Evolutionary conservation across 495 filamentous ascomycete genomes (phyloP), one percentile per base, ranked within the genome.

Genomic region (Talaromyces stipitatus): DNA sequence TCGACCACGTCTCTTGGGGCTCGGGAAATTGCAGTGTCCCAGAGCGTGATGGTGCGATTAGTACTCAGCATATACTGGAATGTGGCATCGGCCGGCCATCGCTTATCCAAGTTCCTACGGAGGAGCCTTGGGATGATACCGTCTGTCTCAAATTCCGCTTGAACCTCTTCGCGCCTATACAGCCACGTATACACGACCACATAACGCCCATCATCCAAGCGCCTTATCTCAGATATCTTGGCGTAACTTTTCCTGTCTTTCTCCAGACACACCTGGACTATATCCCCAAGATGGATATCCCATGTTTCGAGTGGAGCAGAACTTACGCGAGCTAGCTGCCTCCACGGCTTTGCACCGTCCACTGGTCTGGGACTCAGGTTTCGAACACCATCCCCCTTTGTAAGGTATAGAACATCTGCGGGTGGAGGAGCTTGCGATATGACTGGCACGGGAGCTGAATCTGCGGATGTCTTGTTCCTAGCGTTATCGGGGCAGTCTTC

Each of bases 21-120:
- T 33, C 22, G 33, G 5, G 12, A 50, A 48, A 59, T 55, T 7
- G 57, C 57, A 47, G 57, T 59, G 26, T 59, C 51, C 51, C 50
- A 59, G 27, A 59, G 36, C 0, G 51, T 55, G 23, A 59, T 55
- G 2, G 57, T 59, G 36, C 57, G 57, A 26, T 59, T 59, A 33
- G 57, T 59, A 16, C 57, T 59, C 5, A 59, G 50, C 57, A 59
- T 59, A 3, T 30, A 50, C 4, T 38, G 54, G 29, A 48, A 33
- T 18, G 10, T 18, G 36, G n/a, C 51, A 12, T 29, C 24, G 6
- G 38, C 28, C n/a, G 51, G 57, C 57, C 57, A 59, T 53, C 54
- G 54, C 14, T 48, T 9, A 48, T 59, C 32, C 41, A 33, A 12
- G 30, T 33, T 33, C 30, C 12, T 33, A 7, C 12, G 30, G 30